phyloP scores from a whole-genome alignment of 2,329 filamentous ascomycete species.

The Mollisiaceae sp. region DNA sequence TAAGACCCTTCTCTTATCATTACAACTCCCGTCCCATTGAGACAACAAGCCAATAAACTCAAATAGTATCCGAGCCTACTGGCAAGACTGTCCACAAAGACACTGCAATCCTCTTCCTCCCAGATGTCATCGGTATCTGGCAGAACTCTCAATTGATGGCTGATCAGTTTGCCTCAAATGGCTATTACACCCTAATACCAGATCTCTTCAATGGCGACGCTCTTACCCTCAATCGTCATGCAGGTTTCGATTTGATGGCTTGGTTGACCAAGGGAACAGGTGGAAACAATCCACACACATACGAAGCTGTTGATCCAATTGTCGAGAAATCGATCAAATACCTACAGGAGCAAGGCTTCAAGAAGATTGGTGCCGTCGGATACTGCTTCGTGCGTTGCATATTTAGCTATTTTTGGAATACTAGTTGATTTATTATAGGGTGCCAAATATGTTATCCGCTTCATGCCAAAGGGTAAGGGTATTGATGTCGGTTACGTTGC shows the following conservation, averaged over 20 bases:
- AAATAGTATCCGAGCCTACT: constrained; percentile 36
- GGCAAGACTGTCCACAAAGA: constrained; percentile 38
- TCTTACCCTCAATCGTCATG: constrained; percentile 55
- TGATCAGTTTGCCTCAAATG: constrained; percentile 76
- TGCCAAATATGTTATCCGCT: constrained; percentile 75
- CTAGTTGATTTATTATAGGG: constrained; percentile 47
- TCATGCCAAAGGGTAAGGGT: constrained; percentile 59
- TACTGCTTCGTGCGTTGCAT: constrained; percentile 65
- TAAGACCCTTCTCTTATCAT: background rate
- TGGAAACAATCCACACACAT: constrained; percentile 43
- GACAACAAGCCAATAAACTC: background rate
- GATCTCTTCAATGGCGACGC: constrained; percentile 74
- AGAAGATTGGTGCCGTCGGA: constrained; percentile 67
- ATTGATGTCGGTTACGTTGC: constrained; percentile 75
- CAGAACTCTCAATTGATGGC: constrained; percentile 69
- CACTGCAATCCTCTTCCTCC: constrained; percentile 41
- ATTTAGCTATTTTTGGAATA: background rate
- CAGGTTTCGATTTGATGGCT: constrained; percentile 53
- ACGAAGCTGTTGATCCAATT: constrained; percentile 43
- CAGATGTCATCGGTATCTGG: constrained; percentile 46
- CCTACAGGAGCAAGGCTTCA: constrained; percentile 60
- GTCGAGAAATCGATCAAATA: constrained; percentile 59
- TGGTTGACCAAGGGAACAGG: constrained; percentile 47
- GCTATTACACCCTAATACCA: constrained; percentile 57
- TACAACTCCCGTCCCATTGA: background rate